Percentiles rank a stretch among this genome's conserved stretches.
Evolutionary conservation across 2,329 filamentous ascomycete species (phyloP).

Genomic region (Nectriaceae sp.): DNA sequence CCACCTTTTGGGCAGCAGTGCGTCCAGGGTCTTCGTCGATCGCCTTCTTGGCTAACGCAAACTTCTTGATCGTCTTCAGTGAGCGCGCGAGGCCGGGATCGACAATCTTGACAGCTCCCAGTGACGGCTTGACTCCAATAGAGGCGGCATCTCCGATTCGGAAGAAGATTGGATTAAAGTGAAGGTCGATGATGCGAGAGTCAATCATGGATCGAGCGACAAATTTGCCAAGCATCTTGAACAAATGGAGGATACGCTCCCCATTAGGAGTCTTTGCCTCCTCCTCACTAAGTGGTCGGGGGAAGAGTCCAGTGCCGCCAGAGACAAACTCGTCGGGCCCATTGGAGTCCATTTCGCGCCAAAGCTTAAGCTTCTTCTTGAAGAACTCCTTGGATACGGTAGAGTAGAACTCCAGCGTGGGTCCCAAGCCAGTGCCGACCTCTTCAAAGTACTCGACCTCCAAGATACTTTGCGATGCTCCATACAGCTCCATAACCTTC

Average conservation of each 20-base stretch:
- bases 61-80: conserved; percentile 83
- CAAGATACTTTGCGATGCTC: conserved; percentile 91
- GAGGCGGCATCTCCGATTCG: conserved; percentile 75
- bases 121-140: conserved; percentile 71
- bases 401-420: conserved; percentile 96
- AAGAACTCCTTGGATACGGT: conserved; percentile 96
- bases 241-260: conserved; percentile 85
- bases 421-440: conserved; percentile 92
- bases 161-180: conserved; percentile 98
- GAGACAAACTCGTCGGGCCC: conserved; percentile 80
- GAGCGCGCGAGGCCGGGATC: conserved; percentile 86
- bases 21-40: conserved; percentile 73
- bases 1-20: conserved; percentile 68
- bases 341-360: conserved; percentile 84
- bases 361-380: conserved; percentile 95
- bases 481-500: conserved; percentile 99
- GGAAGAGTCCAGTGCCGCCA: conserved; percentile 83
- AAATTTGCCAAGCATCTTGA: conserved; percentile 94
- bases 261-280: conserved; percentile 75
- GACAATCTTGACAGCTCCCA: conserved; percentile 87
- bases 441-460: conserved; percentile 99
- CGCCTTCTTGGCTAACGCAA: conserved; percentile 77
- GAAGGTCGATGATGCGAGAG: conserved; percentile 95
- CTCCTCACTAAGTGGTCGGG: conserved; percentile 82
- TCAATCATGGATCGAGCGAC: conserved; percentile 98